A percentile compares a stretch with the other conserved stretches of the same genome.
Evolutionary conservation across 495 filamentous ascomycete species (phyloP).

Genomic region (Talaromyces proteolyticus): DNA sequence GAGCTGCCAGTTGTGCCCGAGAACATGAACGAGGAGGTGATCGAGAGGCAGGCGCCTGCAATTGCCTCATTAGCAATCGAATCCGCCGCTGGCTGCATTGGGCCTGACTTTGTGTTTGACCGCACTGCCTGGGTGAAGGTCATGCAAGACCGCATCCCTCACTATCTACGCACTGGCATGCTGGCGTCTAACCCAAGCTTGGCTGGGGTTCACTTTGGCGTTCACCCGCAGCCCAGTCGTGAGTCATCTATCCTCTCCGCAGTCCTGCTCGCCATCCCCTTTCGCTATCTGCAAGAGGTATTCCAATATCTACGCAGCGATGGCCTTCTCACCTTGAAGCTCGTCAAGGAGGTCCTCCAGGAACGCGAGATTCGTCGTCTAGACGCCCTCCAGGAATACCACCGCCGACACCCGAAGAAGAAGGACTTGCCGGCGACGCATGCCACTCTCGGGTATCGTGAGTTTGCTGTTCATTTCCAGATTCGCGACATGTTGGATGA

Average conservation of each 20-base stretch:
- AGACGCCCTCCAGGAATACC: slow-evolving; percentile 12
- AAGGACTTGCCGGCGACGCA: not conserved
- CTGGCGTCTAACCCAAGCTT: slow-evolving; percentile 11
- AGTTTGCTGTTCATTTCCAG: slow-evolving; percentile 2
- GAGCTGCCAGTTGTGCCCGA: slow-evolving; percentile 1
- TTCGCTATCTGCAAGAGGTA: slow-evolving; percentile 7
- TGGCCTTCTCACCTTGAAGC: slow-evolving; percentile 1
- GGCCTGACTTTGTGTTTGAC: slow-evolving; percentile 14
- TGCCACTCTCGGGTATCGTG: not conserved
- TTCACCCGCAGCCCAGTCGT: slow-evolving; percentile 8
- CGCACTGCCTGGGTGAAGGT: slow-evolving; percentile 11
- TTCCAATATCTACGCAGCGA: slow-evolving; percentile 11
- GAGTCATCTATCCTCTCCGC: slow-evolving; percentile 15
- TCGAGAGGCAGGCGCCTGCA: slow-evolving; percentile 9
- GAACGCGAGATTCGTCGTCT: slow-evolving; percentile 24
- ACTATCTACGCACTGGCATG: slow-evolving; percentile 8
- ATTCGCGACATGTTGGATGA: not conserved
- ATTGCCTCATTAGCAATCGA: slow-evolving; percentile 12
- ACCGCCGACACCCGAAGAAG: not conserved
- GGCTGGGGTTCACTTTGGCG: slow-evolving; percentile 16
- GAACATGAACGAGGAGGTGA: slow-evolving; percentile 5
- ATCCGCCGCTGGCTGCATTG: slow-evolving; percentile 16
- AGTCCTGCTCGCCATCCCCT: slow-evolving; percentile 20
- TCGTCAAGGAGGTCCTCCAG: slow-evolving; percentile 15
- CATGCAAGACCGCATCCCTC: slow-evolving; percentile 22